Base-by-base conservation (phyloP, 2,329 filamentous ascomycete genomes). In the Xylaria sp. region DNA sequence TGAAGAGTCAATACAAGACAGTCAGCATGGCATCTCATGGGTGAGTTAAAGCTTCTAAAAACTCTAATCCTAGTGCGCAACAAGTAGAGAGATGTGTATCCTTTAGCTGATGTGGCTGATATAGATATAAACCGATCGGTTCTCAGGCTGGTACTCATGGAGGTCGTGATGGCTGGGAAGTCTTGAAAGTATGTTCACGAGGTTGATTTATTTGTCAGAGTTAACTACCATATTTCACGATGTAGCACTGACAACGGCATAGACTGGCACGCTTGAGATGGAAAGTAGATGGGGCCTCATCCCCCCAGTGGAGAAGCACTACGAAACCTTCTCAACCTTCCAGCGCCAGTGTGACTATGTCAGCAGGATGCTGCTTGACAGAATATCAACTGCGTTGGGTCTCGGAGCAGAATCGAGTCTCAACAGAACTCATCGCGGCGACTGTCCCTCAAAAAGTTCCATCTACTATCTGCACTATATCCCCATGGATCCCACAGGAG, bases 121-220 rank as follows among this genome's bases (percentile, higher is more conserved):
- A 57, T 28, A 57, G 55, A 25, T 57, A 57, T 41, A 57, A 57
- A 20, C 55, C 55, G 4, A 57, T 57, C 15, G 55, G 55, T 25
- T 57, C 50, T 39, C 34, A 50, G 31, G 46, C 59, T 7, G 56
- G 56, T 7, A 59, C 56, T 6, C 39, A 46, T 10, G 56, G 56
- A 15, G 41, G 41, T 12, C 56, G 56, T 31, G 56, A 59, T n/a
- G 56, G 56, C 15, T 59, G 56, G 56, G 56, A 59, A 18, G 56
- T 59, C 15, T 31, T 59, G 41, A 46, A 59, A 13, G 56, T 59
- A 59, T 15, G 56, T n/a, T 28, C n/a, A 15, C 7, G n/a, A 31
- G 6, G 41, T 18, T 13, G 5, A 13, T 15, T 46, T 46, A 46
- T 46, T n/a, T 46, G 13, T n/a, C 31, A 9, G 1, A 57, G 20